Base-by-base conservation (phyloP, 2,329 filamentous ascomycete genomes). In the Pestalotiopsis fici region DNA sequence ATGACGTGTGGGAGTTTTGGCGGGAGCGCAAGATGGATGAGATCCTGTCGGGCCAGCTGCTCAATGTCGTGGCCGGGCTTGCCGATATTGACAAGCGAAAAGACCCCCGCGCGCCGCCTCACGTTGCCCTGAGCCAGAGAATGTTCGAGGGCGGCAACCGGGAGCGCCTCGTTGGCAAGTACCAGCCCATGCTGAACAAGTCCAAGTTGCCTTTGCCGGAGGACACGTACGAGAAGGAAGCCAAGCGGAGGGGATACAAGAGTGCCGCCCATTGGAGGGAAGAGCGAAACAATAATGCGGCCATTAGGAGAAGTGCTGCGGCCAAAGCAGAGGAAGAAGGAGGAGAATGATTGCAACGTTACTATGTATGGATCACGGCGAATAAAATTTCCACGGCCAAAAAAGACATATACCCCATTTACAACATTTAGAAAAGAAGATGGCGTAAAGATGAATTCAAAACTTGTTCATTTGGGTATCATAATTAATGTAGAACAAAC, bases 21-120 rank as follows among this genome's bases (percentile, higher is more conserved):
- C 88, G 93, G 68, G 88, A 90, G 75, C 85, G 88, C 65, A 97
- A 97, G 83, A 93, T 98, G 72, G 94, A 98, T 74, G 96, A 98
- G 83, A 83, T 97, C 64, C 83, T 99, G 66, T 90, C 93, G 0
- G 90, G 88, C 68, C 88, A 89, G 72, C 81, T 99, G 63, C 83
- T 98, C 68, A 88, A 93, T 74, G 80, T 91, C 57, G 81, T 88
- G 7, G 80, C 84, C 1, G 43, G 67, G 18, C 83, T 85, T 71
- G 69, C 71, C 0, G 73, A 76, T 23, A 68, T 73, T 31, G 65
- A 65, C n/a, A 71, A 68, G 39, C 68, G 71, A 3, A 59, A 35
- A 27, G 68, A 74, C 64, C 64, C 65, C 1, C 65, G 39, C 5
- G 72, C 73, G 31, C 70, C 64, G 9, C 35, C 7, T 31, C 61